phyloP scores from a whole-genome alignment of 2,329 filamentous ascomycete genomes.

The Stagonosporopsis rhizophila region DNA sequence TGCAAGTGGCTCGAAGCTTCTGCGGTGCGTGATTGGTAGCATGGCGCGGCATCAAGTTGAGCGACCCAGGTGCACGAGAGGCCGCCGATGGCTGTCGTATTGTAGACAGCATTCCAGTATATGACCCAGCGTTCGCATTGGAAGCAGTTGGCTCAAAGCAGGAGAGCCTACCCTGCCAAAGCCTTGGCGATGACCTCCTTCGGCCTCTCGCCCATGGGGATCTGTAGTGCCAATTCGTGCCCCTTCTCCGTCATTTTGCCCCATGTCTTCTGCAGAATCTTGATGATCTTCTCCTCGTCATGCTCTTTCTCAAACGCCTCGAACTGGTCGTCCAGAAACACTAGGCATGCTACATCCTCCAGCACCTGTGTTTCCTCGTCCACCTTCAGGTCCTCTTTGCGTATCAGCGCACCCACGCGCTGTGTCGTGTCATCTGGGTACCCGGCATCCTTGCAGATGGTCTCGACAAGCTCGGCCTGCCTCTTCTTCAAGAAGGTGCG shows the following conservation, averaged over 20 bases:
- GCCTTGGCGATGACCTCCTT: conserved; percentile 44
- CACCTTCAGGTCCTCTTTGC: conserved; percentile 75
- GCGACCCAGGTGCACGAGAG: too few relatives aligned
- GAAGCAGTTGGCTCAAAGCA: neutral
- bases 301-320: conserved; percentile 77
- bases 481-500: conserved; percentile 75
- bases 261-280: conserved; percentile 52
- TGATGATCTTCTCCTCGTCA: conserved; percentile 79
- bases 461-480: conserved; percentile 67
- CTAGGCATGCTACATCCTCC: conserved; percentile 85
- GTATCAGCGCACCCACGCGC: conserved; percentile 73
- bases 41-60: neutral
- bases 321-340: conserved; percentile 87
- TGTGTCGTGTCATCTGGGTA: conserved; percentile 62
- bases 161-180: conserved; percentile 30
- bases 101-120: neutral
- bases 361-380: conserved; percentile 75
- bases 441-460: conserved; percentile 61
- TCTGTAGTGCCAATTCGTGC: conserved; percentile 43
- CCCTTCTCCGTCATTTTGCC: conserved; percentile 50
- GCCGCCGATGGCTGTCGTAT: neutral
- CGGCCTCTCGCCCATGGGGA: conserved; percentile 41
- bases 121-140: neutral
- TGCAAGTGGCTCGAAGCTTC: conserved; percentile 12
- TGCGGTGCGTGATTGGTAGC: neutral